A percentile compares a stretch with the other conserved stretches of the same genome.
These are phyloP conservation scores for Niveomyces coronatus DNA, from an alignment of 2,329 filamentous ascomycete genomes.

Conservation along the genomic window DNA sequence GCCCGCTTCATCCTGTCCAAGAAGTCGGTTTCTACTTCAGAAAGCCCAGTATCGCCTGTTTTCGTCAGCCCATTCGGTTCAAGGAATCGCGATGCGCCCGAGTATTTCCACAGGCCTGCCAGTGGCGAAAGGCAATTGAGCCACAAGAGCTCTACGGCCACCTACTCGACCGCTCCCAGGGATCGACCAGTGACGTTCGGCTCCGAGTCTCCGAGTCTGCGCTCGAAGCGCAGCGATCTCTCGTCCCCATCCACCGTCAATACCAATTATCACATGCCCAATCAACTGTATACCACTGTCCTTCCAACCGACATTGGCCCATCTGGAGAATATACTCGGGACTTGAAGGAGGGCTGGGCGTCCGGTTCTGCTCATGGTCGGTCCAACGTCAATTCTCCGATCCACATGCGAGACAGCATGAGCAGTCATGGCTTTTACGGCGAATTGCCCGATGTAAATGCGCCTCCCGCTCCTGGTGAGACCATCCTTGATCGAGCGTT, in stretches of 20 bases:
- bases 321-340: constrained; percentile 44
- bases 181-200: constrained; percentile 42
- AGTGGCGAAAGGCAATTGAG: constrained; percentile 32
- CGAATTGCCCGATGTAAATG: constrained; percentile 32
- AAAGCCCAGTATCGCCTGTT: constrained; percentile 42
- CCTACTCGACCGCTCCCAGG: constrained; percentile 34
- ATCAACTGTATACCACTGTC: constrained; percentile 40
- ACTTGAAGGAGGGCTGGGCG: constrained; percentile 42
- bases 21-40: constrained; percentile 35
- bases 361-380: constrained; percentile 51
- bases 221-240: constrained; percentile 52
- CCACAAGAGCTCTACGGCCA: constrained; percentile 38
- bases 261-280: constrained; percentile 27
- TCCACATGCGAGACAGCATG: constrained; percentile 43
- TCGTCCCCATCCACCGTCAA: constrained; percentile 46
- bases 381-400: constrained; percentile 46
- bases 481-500: constrained; percentile 60
- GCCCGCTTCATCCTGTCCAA: constrained; percentile 39
- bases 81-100: constrained; percentile 29
- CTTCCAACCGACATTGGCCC: constrained; percentile 45
- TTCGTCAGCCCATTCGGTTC: constrained; percentile 44
- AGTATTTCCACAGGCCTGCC: constrained; percentile 32
- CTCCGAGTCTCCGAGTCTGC: constrained; percentile 49
- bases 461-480: constrained; percentile 46
- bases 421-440: constrained; percentile 35